Conservation (phyloP, 1,284 basidiomycete species). For the Prillingera fragicola region DNA sequence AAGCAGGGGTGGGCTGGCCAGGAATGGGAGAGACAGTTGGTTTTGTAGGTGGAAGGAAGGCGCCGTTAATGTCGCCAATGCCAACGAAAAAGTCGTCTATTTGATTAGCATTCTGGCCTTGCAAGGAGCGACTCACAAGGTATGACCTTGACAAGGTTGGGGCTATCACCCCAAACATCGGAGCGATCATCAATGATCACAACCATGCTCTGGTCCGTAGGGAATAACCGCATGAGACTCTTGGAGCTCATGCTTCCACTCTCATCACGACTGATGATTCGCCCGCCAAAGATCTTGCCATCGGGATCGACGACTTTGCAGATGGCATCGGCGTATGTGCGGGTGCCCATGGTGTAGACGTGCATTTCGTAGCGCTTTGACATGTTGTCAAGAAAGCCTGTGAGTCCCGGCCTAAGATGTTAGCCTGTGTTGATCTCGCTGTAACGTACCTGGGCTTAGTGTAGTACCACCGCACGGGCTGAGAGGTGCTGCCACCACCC, state of each 20-base stretch:
- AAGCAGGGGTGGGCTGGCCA: background rate
- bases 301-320: constrained; percentile 90
- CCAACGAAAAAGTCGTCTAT: constrained; percentile 95
- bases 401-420: constrained; percentile 70
- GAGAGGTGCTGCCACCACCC: constrained; percentile 47
- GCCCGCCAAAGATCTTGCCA: constrained; percentile 74
- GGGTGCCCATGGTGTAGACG: constrained; percentile 98
- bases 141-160: constrained; percentile 92
- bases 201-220: constrained; percentile 96
- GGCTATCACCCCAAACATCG: constrained; percentile 89
- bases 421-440: constrained; percentile 1
- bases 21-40: constrained; percentile 8
- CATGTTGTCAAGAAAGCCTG: constrained; percentile 66
- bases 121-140: constrained; percentile 63
- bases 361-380: constrained; percentile 91
- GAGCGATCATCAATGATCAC: constrained; percentile 97
- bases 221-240: constrained; percentile 83
- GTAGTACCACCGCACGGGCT: constrained; percentile 71
- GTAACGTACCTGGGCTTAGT: constrained; percentile 80
- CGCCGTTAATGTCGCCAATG: constrained; percentile 97
- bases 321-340: constrained; percentile 92
- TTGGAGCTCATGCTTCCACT: constrained; percentile 76
- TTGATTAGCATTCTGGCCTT: background rate
- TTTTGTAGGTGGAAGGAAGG: constrained; percentile 58
- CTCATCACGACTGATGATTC: constrained; percentile 89